Evolutionary conservation across 371 early-diverging fungal genomes (phyloP).

Genomic region (Phascolomyces articulosus): DNA sequence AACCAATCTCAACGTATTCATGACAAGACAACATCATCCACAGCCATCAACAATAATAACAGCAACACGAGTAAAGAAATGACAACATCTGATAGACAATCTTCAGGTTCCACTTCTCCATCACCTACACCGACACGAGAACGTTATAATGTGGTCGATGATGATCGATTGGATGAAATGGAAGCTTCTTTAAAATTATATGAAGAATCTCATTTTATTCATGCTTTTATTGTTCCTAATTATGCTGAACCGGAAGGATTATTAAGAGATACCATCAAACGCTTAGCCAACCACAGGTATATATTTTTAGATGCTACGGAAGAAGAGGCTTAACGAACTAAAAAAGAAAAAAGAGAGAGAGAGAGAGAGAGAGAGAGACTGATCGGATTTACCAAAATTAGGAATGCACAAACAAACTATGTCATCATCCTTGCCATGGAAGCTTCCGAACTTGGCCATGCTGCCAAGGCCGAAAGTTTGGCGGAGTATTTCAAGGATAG

Average conservation of each 20-base stretch:
- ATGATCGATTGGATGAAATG: conserved; percentile 46
- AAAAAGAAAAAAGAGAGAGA: neutral
- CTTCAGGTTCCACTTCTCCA: conserved; percentile 16
- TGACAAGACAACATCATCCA: neutral
- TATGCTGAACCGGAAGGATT: conserved; percentile 59
- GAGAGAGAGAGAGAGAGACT: neutral
- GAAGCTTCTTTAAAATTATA: conserved; percentile 34
- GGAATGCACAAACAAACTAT: conserved; percentile 49
- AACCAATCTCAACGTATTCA: conserved; percentile 29
- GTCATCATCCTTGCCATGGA: conserved; percentile 80
- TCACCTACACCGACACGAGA: conserved; percentile 25
- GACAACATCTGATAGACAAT: neutral
- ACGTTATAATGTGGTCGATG: conserved; percentile 36
- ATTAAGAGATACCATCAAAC: conserved; percentile 45
- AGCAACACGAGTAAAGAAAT: neutral
- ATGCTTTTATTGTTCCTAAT: conserved; percentile 68
- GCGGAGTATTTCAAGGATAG: conserved; percentile 53
- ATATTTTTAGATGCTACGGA: conserved; percentile 2
- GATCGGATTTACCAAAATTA: conserved; percentile 15
- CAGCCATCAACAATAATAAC: neutral
- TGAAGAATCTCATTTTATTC: conserved; percentile 30
- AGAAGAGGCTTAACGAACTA: too few species aligned
- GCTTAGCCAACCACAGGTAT: conserved; percentile 50
- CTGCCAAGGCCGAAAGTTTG: conserved; percentile 65
- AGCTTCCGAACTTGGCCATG: conserved; percentile 62